A percentile compares a stretch with the other conserved stretches of the same genome.
These are phyloP conservation scores for Lentinus brumalis DNA, from an alignment of 768 basidiomycete species.

Conservation along the genomic window DNA sequence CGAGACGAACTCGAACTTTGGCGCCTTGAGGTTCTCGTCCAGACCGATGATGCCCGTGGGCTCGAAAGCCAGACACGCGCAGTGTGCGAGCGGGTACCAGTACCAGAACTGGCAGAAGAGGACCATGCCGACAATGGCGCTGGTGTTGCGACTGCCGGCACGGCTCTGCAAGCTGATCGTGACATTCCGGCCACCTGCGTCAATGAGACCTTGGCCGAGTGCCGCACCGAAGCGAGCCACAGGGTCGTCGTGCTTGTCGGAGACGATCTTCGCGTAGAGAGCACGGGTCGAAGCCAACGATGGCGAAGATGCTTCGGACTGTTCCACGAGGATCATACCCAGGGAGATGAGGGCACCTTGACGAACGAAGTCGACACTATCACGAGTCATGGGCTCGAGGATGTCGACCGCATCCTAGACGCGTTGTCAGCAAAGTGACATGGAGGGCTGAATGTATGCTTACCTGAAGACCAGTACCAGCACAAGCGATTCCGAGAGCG, in stretches of 20 bases:
- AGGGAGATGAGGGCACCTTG: conserved; percentile 96
- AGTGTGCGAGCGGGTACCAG: conserved; percentile 98
- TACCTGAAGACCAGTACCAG: conserved; percentile 93
- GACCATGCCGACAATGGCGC: conserved; percentile 96
- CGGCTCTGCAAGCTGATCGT: conserved; percentile 93
- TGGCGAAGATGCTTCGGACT: conserved; percentile 87
- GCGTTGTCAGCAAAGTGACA: not conserved
- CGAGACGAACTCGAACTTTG: conserved; percentile 88
- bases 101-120: conserved; percentile 99
- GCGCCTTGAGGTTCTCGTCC: conserved; percentile 86
- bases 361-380: conserved; percentile 96
- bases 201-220: conserved; percentile 94
- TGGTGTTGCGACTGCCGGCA: conserved; percentile 91
- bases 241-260: conserved; percentile 98
- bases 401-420: conserved; percentile 91
- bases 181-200: conserved; percentile 95
- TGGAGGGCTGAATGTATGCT: conserved; percentile 18
- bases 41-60: conserved; percentile 95
- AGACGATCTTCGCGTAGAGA: conserved; percentile 86
- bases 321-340: conserved; percentile 96
- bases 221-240: conserved; percentile 98
- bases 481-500: conserved; percentile 95
- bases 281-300: conserved; percentile 79
- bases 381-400: conserved; percentile 97
- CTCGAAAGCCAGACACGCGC: conserved; percentile 88